These are phyloP conservation scores for Laburnicola sp. DNA, from an alignment of 2,329 filamentous ascomycete species.

Conservation along the genomic window DNA sequence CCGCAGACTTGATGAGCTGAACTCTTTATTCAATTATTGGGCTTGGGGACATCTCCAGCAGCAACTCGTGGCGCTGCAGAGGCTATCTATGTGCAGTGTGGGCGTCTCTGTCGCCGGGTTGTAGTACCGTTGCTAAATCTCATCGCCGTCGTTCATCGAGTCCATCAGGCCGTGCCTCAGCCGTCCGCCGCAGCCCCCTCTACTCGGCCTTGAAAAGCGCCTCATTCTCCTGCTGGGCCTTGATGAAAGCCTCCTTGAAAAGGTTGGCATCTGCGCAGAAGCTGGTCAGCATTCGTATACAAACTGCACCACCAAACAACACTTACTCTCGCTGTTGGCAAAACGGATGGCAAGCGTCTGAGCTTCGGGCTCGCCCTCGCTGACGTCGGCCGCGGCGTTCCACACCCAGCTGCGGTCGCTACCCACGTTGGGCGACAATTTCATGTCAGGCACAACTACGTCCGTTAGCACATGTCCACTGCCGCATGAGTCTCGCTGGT, in stretches of 20 bases:
- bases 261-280: conserved; percentile 75
- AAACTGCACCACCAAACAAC: conserved; percentile 44
- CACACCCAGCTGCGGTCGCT: conserved; percentile 99
- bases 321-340: conserved; percentile 89
- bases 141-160: conserved; percentile 27
- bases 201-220: conserved; percentile 64
- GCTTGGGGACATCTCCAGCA: conserved; percentile 12
- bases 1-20: not conserved
- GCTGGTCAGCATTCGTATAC: conserved; percentile 32
- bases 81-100: conserved; percentile 44
- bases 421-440: conserved; percentile 95
- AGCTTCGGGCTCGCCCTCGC: conserved; percentile 95
- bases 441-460: conserved; percentile 95
- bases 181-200: conserved; percentile 43
- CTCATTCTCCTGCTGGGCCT: conserved; percentile 96
- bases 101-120: conserved; percentile 35
- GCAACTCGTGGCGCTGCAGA: conserved; percentile 28
- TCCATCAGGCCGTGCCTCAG: not conserved
- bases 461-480: conserved; percentile 23
- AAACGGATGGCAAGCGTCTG: conserved; percentile 96
- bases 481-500: conserved; percentile 6
- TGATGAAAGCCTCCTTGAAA: conserved; percentile 97
- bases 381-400: conserved; percentile 97
- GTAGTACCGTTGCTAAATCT: conserved; percentile 37
- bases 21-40: conserved; percentile 10